Evolutionary conservation across 1,284 basidiomycete genomes (phyloP).

Genomic region (Sanghuangporus baumii): DNA sequence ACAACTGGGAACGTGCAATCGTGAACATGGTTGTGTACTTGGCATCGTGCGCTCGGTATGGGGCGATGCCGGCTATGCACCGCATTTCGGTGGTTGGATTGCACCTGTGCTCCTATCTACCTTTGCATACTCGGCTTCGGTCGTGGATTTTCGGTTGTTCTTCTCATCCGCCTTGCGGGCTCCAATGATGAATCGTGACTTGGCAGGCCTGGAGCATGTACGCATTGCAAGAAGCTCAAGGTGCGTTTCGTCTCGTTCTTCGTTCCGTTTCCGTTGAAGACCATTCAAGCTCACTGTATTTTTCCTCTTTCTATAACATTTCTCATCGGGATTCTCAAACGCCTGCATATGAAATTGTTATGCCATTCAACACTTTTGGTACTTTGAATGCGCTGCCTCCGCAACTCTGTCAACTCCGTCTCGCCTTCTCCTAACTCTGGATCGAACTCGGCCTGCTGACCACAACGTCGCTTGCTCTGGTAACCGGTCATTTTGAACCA

Average conservation of each 20-base stretch:
- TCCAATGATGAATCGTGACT: slow-evolving; percentile 3
- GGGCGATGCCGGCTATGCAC: neutral
- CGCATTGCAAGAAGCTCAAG: slow-evolving; percentile 79
- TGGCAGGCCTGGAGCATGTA: slow-evolving; percentile 68
- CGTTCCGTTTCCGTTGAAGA: neutral
- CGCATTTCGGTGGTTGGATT: neutral
- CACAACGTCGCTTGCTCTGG: neutral
- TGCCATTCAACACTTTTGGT: neutral
- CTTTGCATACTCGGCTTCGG: neutral
- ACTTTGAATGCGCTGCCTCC: neutral
- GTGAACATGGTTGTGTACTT: neutral
- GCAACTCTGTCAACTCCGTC: neutral
- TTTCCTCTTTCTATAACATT: slow-evolving; percentile 13
- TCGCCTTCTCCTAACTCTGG: neutral
- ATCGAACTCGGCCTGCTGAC: neutral
- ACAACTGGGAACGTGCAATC: neutral
- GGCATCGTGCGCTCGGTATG: neutral
- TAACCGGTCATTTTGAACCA: neutral
- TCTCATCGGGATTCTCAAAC: neutral
- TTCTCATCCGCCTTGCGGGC: neutral
- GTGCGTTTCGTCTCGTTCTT: slow-evolving; percentile 34
- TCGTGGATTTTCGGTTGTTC: neutral
- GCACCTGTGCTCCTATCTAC: neutral
- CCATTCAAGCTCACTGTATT: slow-evolving; percentile 1
- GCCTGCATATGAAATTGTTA: neutral